These are phyloP conservation scores for Lagenidium giganteum DNA, from an alignment of 352 stramenopile species.

Conservation along the genomic window DNA sequence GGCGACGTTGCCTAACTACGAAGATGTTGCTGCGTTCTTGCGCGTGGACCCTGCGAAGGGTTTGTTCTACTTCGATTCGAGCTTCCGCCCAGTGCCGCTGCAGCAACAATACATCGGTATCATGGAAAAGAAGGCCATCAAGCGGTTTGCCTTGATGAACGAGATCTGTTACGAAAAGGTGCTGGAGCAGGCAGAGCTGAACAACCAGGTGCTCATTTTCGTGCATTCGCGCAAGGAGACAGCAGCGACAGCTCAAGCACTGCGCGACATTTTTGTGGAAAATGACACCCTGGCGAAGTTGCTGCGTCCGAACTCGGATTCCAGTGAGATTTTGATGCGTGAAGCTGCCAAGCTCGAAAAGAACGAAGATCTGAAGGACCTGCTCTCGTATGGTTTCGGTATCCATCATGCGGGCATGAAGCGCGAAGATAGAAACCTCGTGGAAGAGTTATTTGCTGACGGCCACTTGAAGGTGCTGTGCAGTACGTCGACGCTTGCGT, in stretches of 20 bases:
- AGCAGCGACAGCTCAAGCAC: conserved; percentile 94
- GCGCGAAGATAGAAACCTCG: conserved; percentile 94
- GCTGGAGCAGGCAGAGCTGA: conserved; percentile 87
- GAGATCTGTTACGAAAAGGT: conserved; percentile 99
- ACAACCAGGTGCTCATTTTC: conserved; percentile 99
- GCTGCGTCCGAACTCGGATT: conserved; percentile 80
- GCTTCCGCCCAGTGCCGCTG: conserved; percentile 97
- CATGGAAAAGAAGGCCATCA: conserved; percentile 99
- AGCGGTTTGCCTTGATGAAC: conserved; percentile 99
- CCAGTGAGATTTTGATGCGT: conserved; percentile 90
- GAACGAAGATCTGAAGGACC: conserved; percentile 97
- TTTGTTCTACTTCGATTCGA: conserved; percentile 99
- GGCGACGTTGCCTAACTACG: conserved; percentile 99
- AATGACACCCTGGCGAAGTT: conserved; percentile 94
- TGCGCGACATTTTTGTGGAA: conserved; percentile 94
- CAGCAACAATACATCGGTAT: conserved; percentile 99
- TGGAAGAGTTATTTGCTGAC: conserved; percentile 98
- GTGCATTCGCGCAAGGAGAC: conserved; percentile 99
- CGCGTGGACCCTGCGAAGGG: conserved; percentile 96
- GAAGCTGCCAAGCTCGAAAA: conserved; percentile 91
- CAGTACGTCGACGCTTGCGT: conserved; percentile 98
- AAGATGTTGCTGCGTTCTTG: conserved; percentile 98
- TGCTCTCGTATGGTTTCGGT: conserved; percentile 98
- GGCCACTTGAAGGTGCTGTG: conserved; percentile 97
- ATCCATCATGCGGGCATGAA: conserved; percentile 99